Base-by-base conservation (phyloP, 768 basidiomycete species). In the Rhizopogon salebrosus region DNA sequence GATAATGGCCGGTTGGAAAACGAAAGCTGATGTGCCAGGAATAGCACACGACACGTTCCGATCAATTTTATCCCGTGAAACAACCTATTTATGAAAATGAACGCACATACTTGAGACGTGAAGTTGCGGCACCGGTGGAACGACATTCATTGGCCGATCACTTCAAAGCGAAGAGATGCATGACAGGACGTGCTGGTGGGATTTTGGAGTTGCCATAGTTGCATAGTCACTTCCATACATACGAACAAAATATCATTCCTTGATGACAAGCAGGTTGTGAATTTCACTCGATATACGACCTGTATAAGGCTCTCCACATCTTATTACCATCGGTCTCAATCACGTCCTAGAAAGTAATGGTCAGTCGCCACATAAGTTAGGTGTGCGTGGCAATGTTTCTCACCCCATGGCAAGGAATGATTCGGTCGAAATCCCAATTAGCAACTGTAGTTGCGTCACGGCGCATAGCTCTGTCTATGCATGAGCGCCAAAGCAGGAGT, bases 341-440 rank as follows among this genome's bases (percentile, higher is more conserved):
- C 24, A 87, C 81, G 55, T 85, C 83, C 72, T 76, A 41, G 9
- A 24, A 20, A 35, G 10, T 9, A 13, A 46, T 8, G 24, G 13
- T 49, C 35, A 37, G 37, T 45, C 24, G 53, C 54, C 13, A 59
- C 54, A 24, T 18, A 20, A 14, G 27, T 35, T 45, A 11, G 22
- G 22, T 43, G 31, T 34, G n/a, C n/a, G 11, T 42, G 20, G 40
- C 27, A 39, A 22, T 24, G 26, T 35, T 34, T 59, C 74, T 54
- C 50, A 78, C 78, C 24, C 77, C 79, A 64, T 89, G 87, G 57
- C 87, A 89, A 53, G 85, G 85, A 40, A 89, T 88, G 57, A 89
- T 84, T 40, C 83, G 72, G 5, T 84, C 75, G 61, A 89, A 88
- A 57, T 85, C 81, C 91, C 91, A 92, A 0, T 66, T 74, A 1